Evolutionary conservation across 495 filamentous ascomycete genomes (phyloP).

Genomic region (Trichoderma asperelloides): DNA sequence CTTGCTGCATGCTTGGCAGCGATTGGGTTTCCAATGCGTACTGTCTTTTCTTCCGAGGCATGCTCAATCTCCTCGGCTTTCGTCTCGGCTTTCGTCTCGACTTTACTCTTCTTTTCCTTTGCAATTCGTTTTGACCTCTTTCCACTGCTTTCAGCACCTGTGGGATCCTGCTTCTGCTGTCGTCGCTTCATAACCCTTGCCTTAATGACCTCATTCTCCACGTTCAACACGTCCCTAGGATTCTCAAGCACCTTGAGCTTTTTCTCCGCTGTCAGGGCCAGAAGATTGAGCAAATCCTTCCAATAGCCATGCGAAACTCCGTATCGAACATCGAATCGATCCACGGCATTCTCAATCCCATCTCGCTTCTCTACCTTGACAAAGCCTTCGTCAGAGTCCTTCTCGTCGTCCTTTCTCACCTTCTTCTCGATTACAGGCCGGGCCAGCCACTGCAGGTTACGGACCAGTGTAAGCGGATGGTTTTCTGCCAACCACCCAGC

Average conservation of each 20-base stretch:
- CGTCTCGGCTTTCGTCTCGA: neutral
- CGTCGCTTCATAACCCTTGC: neutral
- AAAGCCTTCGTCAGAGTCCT: conserved; percentile 14
- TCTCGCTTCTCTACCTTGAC: conserved; percentile 19
- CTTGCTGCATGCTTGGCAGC: conserved; percentile 7
- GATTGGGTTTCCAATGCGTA: neutral
- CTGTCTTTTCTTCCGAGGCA: conserved; percentile 7
- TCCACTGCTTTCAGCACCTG: neutral
- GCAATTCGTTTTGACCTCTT: neutral
- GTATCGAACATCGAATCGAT: conserved; percentile 26
- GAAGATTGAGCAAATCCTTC: conserved; percentile 41
- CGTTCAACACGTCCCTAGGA: conserved; percentile 25
- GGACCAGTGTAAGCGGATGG: conserved; percentile 35
- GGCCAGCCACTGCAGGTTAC: conserved; percentile 37
- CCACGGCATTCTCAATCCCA: conserved; percentile 12
- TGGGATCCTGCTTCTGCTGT: neutral
- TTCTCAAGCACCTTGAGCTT: conserved; percentile 23
- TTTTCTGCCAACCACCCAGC: conserved; percentile 36
- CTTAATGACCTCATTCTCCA: conserved; percentile 13
- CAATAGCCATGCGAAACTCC: conserved; percentile 42
- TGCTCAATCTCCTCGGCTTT: neutral
- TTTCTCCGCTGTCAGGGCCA: conserved; percentile 30
- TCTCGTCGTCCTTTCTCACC: conserved; percentile 18
- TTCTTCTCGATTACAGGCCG: conserved; percentile 37
- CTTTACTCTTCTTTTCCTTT: neutral